A percentile compares a stretch with the other conserved stretches of the same genome.
phyloP scores from a whole-genome alignment of 139 green algal genomes.

The Yamagishiella unicocca region DNA sequence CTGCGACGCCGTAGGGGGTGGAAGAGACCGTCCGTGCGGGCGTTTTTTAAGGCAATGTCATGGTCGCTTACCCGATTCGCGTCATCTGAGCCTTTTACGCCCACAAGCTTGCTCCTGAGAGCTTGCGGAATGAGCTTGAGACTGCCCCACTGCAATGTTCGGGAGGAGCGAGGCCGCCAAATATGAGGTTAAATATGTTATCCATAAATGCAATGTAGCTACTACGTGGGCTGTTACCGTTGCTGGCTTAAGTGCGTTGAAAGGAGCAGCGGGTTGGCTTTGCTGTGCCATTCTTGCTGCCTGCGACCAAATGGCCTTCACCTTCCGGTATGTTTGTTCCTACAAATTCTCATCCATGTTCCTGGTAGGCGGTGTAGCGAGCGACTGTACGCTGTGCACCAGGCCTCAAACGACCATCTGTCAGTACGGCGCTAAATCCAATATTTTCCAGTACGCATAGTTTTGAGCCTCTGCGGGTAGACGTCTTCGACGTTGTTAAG shows the following conservation, averaged over 20 bases:
- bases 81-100: not conserved
- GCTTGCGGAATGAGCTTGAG: conserved; percentile 11
- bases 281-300: conserved; percentile 32
- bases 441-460: too few relatives aligned
- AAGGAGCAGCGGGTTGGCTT: not conserved
- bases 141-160: conserved; percentile 16
- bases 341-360: too few relatives aligned
- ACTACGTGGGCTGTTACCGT: not conserved
- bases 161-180: not conserved
- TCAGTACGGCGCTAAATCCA: too few relatives aligned
- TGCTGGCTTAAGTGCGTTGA: conserved; percentile 13
- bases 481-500: too few relatives aligned
- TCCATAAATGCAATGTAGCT: not conserved
- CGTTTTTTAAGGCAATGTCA: too few relatives aligned
- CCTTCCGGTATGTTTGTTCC: too few relatives aligned
- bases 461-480: too few relatives aligned
- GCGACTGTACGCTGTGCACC: too few relatives aligned
- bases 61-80: not conserved
- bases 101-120: conserved; percentile 4
- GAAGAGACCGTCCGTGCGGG: too few relatives aligned
- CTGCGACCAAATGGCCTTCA: too few relatives aligned
- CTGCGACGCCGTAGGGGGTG: not conserved
- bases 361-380: too few relatives aligned
- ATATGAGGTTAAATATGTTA: not conserved
- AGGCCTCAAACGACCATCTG: too few relatives aligned